Conservation (phyloP, 2,329 filamentous ascomycete genomes). For the Clonostachys sp. region DNA sequence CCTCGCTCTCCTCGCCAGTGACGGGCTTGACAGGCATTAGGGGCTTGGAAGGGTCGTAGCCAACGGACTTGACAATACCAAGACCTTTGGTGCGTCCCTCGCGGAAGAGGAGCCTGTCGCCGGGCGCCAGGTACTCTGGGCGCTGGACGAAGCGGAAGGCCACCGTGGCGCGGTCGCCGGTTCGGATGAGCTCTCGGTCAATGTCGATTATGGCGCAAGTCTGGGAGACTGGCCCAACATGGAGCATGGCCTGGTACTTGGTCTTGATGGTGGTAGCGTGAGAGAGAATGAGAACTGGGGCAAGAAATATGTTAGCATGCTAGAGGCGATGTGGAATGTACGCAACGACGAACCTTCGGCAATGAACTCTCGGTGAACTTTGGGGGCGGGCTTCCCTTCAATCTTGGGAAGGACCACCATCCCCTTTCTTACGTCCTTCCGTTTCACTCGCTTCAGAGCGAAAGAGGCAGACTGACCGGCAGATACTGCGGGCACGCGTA, state of each 20-base stretch:
- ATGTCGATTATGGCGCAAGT: slow-evolving; percentile 98
- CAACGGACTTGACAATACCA: slow-evolving; percentile 87
- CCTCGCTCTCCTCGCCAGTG: background rate
- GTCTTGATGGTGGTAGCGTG: slow-evolving; percentile 97
- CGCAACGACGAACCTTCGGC: slow-evolving; percentile 57
- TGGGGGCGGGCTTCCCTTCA: slow-evolving; percentile 65
- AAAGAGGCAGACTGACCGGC: slow-evolving; percentile 93
- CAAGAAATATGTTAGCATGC: slow-evolving; percentile 5
- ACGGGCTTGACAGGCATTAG: slow-evolving; percentile 13
- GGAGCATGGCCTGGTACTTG: slow-evolving; percentile 96
- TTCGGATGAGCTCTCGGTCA: slow-evolving; percentile 90
- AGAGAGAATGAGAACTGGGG: slow-evolving; percentile 78
- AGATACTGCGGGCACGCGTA: slow-evolving; percentile 79
- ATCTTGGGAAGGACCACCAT: slow-evolving; percentile 92
- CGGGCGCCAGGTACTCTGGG: slow-evolving; percentile 85
- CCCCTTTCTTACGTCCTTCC: slow-evolving; percentile 93
- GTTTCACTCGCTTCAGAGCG: slow-evolving; percentile 78
- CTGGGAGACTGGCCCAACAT: slow-evolving; percentile 91
- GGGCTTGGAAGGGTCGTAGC: slow-evolving; percentile 68
- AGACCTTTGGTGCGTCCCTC: slow-evolving; percentile 94
- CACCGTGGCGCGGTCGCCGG: slow-evolving; percentile 88
- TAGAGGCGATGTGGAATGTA: background rate
- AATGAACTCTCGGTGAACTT: slow-evolving; percentile 71
- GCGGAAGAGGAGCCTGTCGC: slow-evolving; percentile 86
- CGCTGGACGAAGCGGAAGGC: slow-evolving; percentile 93